phyloP scores from a whole-genome alignment of 805 yeast genomes.

The Myxozyma geophila region DNA sequence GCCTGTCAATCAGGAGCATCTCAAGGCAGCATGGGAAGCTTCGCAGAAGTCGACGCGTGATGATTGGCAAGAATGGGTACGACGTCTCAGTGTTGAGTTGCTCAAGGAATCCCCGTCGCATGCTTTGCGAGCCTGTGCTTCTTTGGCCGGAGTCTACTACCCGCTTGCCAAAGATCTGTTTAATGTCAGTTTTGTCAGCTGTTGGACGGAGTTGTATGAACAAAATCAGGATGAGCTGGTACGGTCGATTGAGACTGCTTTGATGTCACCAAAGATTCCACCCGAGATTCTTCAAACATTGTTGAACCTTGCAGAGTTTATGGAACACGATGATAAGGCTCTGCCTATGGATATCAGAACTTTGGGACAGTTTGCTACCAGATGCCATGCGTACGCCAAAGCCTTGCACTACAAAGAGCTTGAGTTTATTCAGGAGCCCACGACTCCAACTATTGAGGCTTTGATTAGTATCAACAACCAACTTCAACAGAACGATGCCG shows the following conservation, averaged over 20 bases:
- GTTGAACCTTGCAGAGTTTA: constrained; percentile 87
- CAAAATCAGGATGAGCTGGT: constrained; percentile 89
- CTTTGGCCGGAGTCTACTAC: constrained; percentile 81
- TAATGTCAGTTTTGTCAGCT: constrained; percentile 92
- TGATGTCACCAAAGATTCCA: constrained; percentile 88
- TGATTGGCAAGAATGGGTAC: constrained; percentile 98
- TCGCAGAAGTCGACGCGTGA: constrained; percentile 85
- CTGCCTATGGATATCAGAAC: constrained; percentile 89
- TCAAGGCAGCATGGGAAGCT: constrained; percentile 90
- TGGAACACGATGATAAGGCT: constrained; percentile 97
- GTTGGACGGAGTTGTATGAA: constrained; percentile 91
- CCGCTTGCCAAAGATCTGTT: constrained; percentile 89
- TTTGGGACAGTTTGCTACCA: constrained; percentile 87
- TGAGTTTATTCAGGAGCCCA: constrained; percentile 91
- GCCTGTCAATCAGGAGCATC: constrained; percentile 64
- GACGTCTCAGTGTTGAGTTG: constrained; percentile 80
- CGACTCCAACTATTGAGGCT: constrained; percentile 88
- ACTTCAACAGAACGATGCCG: constrained; percentile 95
- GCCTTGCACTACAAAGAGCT: constrained; percentile 94
- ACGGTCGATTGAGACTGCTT: constrained; percentile 80
- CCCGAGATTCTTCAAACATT: constrained; percentile 94
- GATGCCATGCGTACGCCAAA: constrained; percentile 97
- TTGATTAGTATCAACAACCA: constrained; percentile 91
- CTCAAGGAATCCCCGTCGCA: constrained; percentile 93
- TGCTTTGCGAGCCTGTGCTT: constrained; percentile 90